Base-by-base conservation (phyloP, 2,329 filamentous ascomycete species). In the Aspergillus melleus region DNA sequence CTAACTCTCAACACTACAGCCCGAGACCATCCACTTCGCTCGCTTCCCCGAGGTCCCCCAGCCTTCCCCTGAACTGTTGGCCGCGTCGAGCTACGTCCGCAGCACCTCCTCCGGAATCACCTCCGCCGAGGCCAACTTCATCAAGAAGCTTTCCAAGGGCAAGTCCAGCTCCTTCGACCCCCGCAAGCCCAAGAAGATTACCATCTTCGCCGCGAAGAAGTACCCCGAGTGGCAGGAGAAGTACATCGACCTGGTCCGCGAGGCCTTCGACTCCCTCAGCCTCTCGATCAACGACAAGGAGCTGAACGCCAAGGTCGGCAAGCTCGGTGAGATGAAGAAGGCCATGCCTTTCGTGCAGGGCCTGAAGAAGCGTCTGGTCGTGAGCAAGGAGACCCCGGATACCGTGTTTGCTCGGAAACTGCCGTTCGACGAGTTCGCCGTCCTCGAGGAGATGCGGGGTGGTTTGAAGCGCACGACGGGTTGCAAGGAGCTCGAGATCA, bases 281-380 rank as follows among this genome's bases (percentile, higher is more conserved):
- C 81, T 90, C 64, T 79, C 81, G 10, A 78, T 90, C 65, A 88
- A 96, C 72, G 91, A 96, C 74, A 96, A 96, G 81, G 87, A 86
- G 58, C 81, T 97, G 51, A 90, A 88, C 70, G 88, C 87, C 66
- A 85, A 88, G 72, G 88, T 97, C 59, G 87, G 87, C 67, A 96
- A 96, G 82, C 83, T 92, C 72, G 88, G 87, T 49, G 77, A 79
- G 64, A 92, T 92, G 84, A 99, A 98, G 86, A 95, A 96, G 80
- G 94, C 92, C 2, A 98, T 98, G 94, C 95, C 95, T 0, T 98
- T 97, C 72, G 88, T 97, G 53, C 93, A 98, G 79, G 79, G 76
- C 6, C 81, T 98, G 61, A 97, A 97, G 88, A 90, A 86, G 76
- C 87, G 91, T 55, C 84, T 99, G 58, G 83, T 92, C 59, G 73